phyloP scores from a whole-genome alignment of 2,329 filamentous ascomycete genomes.

The Penicillium sp. region DNA sequence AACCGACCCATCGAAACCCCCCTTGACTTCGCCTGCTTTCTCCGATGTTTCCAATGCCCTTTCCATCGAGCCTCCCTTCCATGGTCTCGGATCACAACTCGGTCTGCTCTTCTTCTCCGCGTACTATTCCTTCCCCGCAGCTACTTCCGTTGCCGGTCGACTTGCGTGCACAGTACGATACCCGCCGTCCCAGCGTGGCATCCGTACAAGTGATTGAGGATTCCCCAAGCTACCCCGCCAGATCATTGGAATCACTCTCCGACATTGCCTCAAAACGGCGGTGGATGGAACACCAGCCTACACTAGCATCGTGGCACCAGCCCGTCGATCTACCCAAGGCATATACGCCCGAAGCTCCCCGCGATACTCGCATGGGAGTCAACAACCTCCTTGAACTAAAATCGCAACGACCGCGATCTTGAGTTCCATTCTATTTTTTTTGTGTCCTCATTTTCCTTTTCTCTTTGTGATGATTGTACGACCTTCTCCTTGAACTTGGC shows the following conservation, averaged over 20 bases:
- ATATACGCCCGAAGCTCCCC: conserved; percentile 24
- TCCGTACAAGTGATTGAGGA: conserved; percentile 27
- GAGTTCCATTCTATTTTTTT: no score
- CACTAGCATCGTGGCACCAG: conserved; percentile 27
- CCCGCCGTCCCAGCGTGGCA: conserved; percentile 33
- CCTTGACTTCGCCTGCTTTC: conserved; percentile 63
- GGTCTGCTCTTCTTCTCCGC: conserved; percentile 60
- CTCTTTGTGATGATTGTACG: no score
- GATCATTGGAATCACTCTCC: conserved; percentile 24
- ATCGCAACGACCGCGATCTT: no score
- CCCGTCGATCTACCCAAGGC: conserved; percentile 25
- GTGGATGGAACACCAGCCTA: conserved; percentile 31
- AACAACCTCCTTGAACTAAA: conserved; percentile 39
- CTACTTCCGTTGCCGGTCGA: conserved; percentile 42
- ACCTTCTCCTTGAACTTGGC: no score
- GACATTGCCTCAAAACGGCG: conserved; percentile 27
- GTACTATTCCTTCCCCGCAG: conserved; percentile 42
- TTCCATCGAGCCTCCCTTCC: conserved; percentile 63
- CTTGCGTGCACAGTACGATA: conserved; percentile 34
- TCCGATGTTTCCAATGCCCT: conserved; percentile 61
- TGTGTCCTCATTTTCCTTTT: conserved; percentile 20
- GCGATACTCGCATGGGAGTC: conserved; percentile 43
- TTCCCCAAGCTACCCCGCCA: conserved; percentile 20
- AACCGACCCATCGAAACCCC: conserved; percentile 50
- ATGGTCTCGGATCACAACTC: conserved; percentile 69